Evolutionary conservation across 371 early-diverging fungal species (phyloP).

Genomic region (Syncephalastrum sp.): DNA sequence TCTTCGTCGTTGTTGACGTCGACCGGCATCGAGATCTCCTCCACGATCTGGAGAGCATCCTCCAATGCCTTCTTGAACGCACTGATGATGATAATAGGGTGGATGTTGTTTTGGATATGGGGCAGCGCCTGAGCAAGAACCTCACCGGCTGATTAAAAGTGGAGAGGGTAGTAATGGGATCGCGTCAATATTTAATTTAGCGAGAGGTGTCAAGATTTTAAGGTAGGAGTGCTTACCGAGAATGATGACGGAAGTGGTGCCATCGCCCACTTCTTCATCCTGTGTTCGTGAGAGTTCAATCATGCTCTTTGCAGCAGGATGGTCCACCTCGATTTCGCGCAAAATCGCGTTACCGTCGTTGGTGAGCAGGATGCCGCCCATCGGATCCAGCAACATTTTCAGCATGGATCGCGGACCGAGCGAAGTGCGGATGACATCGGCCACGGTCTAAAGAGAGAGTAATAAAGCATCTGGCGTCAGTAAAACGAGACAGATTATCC

Average conservation of each 20-base stretch:
- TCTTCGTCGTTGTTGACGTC: constrained; percentile 82
- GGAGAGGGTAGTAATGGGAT: constrained; percentile 2
- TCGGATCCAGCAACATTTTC: constrained; percentile 99
- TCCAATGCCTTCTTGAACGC: constrained; percentile 93
- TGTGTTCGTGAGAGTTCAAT: constrained; percentile 99
- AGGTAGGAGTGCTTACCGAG: constrained; percentile 63
- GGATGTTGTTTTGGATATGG: constrained; percentile 95
- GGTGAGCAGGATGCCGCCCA: constrained; percentile 99
- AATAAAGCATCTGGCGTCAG: background rate
- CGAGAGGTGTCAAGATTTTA: constrained; percentile 2
- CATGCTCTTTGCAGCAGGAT: constrained; percentile 99
- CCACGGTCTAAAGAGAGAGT: constrained; percentile 74
- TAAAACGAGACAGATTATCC: background rate
- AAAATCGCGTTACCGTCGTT: constrained; percentile 99
- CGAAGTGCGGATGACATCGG: constrained; percentile 98
- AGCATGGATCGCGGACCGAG: constrained; percentile 99
- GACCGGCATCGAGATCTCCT: constrained; percentile 82
- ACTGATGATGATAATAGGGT: constrained; percentile 97
- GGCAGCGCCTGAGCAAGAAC: constrained; percentile 90
- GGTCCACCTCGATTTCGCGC: constrained; percentile 99
- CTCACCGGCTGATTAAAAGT: constrained; percentile 84
- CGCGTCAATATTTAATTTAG: background rate
- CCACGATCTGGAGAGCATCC: constrained; percentile 84
- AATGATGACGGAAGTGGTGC: constrained; percentile 99
- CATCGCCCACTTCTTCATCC: constrained; percentile 99